A percentile compares a stretch with the other conserved stretches of the same genome.
phyloP scores from a whole-genome alignment of 805 yeast genomes.

The Wickerhamia fluorescens region DNA sequence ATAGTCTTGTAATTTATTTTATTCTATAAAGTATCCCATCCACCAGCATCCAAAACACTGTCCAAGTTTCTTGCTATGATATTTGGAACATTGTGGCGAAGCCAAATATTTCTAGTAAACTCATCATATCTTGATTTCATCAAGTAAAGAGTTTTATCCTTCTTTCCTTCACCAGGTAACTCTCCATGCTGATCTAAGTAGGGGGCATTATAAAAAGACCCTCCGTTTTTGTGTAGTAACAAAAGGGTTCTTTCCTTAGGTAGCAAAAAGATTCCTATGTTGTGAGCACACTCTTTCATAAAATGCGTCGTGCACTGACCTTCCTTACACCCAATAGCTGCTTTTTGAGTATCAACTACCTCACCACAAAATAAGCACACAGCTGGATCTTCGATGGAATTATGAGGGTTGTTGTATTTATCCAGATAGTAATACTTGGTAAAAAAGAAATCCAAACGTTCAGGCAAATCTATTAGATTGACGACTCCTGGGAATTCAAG shows the following conservation, averaged over 20 bases:
- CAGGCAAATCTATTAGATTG: slow-evolving; percentile 59
- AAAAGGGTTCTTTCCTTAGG: slow-evolving; percentile 64
- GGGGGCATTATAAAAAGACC: slow-evolving; percentile 80
- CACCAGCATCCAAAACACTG: slow-evolving; percentile 77
- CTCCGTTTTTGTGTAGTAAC: slow-evolving; percentile 64
- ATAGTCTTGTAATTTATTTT: too few relatives aligned
- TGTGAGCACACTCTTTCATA: slow-evolving; percentile 52
- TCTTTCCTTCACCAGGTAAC: slow-evolving; percentile 63
- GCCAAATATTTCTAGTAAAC: slow-evolving; percentile 62
- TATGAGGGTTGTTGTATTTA: slow-evolving; percentile 31
- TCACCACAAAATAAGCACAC: slow-evolving; percentile 79
- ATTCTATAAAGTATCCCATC: slow-evolving; percentile 84
- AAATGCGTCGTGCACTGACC: slow-evolving; percentile 83
- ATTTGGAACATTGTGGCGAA: slow-evolving; percentile 72
- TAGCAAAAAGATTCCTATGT: slow-evolving; percentile 63
- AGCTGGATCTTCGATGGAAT: slow-evolving; percentile 61
- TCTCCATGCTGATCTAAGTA: slow-evolving; percentile 86
- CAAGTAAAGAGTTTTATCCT: slow-evolving; percentile 65
- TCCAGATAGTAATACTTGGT: slow-evolving; percentile 48
- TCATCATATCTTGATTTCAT: slow-evolving; percentile 57
- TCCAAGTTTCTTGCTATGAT: slow-evolving; percentile 75
- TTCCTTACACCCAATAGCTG: slow-evolving; percentile 42
- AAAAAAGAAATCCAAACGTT: slow-evolving; percentile 60
- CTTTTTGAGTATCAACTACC: slow-evolving; percentile 59
- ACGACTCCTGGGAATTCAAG: slow-evolving; percentile 62